Conservation (phyloP, 768 basidiomycete species). For the Tephrocybe sp. region DNA sequence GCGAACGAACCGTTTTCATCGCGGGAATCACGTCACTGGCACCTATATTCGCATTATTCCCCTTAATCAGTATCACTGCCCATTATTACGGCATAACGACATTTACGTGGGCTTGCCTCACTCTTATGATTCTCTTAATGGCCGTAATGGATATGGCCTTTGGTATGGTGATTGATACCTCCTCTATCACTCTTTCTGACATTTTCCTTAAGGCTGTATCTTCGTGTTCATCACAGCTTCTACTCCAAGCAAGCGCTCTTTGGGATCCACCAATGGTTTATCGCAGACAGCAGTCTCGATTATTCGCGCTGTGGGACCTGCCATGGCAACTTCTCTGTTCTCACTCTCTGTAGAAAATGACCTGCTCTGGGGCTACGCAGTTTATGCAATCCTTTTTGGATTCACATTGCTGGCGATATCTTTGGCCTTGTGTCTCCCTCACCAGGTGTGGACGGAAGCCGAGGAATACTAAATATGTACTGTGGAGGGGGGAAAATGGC, state of each 20-base stretch:
- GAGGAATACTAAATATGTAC: neutral
- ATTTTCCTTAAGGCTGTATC: conserved; percentile 35
- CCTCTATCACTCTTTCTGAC: neutral
- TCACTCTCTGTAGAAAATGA: conserved; percentile 48
- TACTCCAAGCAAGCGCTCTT: conserved; percentile 43
- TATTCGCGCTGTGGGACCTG: conserved; percentile 48
- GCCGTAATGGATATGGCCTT: conserved; percentile 38
- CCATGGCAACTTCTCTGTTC: conserved; percentile 47
- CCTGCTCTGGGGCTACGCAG: conserved; percentile 42
- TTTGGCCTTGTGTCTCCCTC: conserved; percentile 33
- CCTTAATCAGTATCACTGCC: conserved; percentile 37
- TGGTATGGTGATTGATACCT: conserved; percentile 25
- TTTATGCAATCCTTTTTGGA: conserved; percentile 35
- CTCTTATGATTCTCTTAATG: conserved; percentile 21
- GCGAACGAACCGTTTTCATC: conserved; percentile 36
- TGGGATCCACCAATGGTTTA: conserved; percentile 53
- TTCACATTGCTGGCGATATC: conserved; percentile 29
- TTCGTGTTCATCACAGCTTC: conserved; percentile 51
- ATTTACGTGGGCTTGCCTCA: conserved; percentile 33
- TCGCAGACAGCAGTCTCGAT: conserved; percentile 41
- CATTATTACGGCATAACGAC: conserved; percentile 26
- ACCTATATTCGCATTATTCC: conserved; percentile 36
- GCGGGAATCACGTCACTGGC: conserved; percentile 31
- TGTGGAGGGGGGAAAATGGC: no score
- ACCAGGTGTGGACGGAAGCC: conserved; percentile 32